Evolutionary conservation across 345 rosid species (phyloP).

Genomic region (Microcos paniculata): DNA sequence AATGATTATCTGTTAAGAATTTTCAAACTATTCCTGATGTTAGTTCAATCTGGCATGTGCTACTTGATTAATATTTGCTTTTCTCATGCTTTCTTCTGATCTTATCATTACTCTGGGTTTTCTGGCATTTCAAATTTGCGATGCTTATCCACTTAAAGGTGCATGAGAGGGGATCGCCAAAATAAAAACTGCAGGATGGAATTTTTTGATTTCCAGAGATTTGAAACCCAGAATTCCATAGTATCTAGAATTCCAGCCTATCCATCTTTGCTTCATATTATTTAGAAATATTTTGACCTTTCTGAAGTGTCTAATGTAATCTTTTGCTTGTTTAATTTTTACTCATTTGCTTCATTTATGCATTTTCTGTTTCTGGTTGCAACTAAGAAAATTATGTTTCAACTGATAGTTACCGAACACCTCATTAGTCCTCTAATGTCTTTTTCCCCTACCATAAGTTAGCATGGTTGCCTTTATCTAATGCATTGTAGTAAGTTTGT

Average conservation of each 20-base stretch:
- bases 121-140: background rate
- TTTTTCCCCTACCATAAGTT: background rate
- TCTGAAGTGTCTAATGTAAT: too few relatives aligned
- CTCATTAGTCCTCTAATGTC: too few relatives aligned
- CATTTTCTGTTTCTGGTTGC: too few relatives aligned
- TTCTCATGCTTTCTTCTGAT: background rate
- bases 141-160: background rate
- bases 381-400: too few relatives aligned
- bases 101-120: background rate
- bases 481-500: background rate
- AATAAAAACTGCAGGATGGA: background rate
- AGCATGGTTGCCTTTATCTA: background rate
- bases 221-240: background rate
- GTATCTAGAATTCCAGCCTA: too few relatives aligned
- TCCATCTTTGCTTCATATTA: too few relatives aligned
- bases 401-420: too few relatives aligned
- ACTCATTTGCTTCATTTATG: too few relatives aligned
- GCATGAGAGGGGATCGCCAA: background rate
- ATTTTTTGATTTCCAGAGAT: background rate
- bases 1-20: background rate
- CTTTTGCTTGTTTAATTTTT: too few relatives aligned
- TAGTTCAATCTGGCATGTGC: background rate
- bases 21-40: background rate
- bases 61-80: background rate
- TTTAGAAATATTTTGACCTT: too few relatives aligned